Evolutionary conservation across 257 asterid genomes (phyloP).

Genomic region (Solanum sejunctum): DNA sequence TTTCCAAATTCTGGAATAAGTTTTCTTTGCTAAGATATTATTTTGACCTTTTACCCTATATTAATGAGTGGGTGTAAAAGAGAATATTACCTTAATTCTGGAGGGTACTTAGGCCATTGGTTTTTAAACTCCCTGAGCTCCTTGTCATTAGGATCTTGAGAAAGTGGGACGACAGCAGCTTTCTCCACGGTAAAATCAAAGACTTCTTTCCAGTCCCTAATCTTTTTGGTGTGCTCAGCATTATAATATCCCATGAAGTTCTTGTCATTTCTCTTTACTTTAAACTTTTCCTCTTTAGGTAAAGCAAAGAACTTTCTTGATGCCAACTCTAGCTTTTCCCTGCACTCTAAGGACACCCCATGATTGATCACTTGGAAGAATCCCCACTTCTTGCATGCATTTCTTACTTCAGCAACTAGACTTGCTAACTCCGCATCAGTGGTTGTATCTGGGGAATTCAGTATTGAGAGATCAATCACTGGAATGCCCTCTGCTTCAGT

Average conservation of each 20-base stretch:
- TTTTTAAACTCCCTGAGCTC: conserved; percentile 20
- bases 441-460: conserved; percentile 5
- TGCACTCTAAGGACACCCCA: conserved; percentile 44
- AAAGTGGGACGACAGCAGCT: conserved; percentile 31
- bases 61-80: neutral
- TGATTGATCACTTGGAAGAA: conserved; percentile 78
- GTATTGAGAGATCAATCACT: conserved; percentile 40
- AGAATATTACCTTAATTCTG: conserved; percentile 25
- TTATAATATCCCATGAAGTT: conserved; percentile 53
- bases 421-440: neutral
- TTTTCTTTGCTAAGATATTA: too few relatives aligned
- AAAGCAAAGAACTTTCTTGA: conserved; percentile 39
- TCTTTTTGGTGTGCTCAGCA: conserved; percentile 51
- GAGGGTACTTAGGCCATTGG: conserved; percentile 51
- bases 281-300: conserved; percentile 46
- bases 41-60: neutral
- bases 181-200: conserved; percentile 42
- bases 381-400: conserved; percentile 59
- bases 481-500: conserved; percentile 53
- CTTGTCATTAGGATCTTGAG: conserved; percentile 34
- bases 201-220: conserved; percentile 73
- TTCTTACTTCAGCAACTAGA: conserved; percentile 35
- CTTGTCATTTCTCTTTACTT: conserved; percentile 30
- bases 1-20: too few relatives aligned
- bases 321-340: conserved; percentile 34